phyloP scores from a whole-genome alignment of 2,329 filamentous ascomycete genomes.

The Aspergillus sp. region DNA sequence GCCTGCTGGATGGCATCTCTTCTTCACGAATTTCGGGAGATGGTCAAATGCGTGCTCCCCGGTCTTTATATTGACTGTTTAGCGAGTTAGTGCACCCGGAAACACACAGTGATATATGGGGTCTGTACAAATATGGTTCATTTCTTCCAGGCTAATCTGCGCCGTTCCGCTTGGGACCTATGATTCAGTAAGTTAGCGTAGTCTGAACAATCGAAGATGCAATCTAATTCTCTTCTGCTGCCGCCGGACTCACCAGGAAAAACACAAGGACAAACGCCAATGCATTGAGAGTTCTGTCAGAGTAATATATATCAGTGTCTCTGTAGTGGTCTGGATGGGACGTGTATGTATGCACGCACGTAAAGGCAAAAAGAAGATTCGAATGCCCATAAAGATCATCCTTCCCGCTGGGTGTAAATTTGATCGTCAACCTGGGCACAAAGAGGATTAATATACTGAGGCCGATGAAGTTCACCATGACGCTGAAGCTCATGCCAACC shows the following conservation, averaged over 20 bases:
- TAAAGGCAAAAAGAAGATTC: not conserved
- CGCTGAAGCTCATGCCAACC: conserved; percentile 26
- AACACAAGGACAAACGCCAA: not conserved
- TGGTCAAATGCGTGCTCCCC: not conserved
- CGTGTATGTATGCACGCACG: too few species aligned
- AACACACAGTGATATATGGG: too few species aligned
- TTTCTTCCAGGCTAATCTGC: not conserved
- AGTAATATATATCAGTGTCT: too few species aligned
- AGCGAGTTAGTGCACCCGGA: too few species aligned
- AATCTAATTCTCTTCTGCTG: not conserved
- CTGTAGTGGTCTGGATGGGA: too few species aligned
- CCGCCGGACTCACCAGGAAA: not conserved
- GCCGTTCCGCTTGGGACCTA: not conserved
- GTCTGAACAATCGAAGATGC: not conserved
- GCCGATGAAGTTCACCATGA: conserved; percentile 25
- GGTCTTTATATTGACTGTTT: not conserved
- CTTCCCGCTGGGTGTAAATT: not conserved
- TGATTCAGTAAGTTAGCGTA: not conserved
- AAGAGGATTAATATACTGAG: conserved; percentile 20
- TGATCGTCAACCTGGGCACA: conserved; percentile 15
- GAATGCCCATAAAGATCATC: not conserved
- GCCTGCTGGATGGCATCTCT: not conserved
- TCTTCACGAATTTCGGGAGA: not conserved
- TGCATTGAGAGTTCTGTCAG: too few species aligned
- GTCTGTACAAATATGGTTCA: not conserved